Evolutionary conservation across 345 rosid genomes (phyloP), one percentile per base, ranked within the genome.

Genomic region (Sonneratia alba): DNA sequence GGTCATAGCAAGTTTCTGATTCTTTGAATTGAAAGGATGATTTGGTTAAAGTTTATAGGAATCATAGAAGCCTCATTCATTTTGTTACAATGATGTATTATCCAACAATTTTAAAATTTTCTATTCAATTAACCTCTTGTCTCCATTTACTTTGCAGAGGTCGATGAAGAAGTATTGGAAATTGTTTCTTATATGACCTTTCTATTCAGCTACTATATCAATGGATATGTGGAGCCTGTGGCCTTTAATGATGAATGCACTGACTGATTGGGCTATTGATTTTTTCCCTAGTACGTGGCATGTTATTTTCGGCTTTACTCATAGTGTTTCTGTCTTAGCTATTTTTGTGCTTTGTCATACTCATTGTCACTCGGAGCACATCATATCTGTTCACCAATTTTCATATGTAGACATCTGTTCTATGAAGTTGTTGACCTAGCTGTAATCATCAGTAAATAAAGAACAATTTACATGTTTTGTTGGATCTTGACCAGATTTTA

Each of bases 121-220:
- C 27, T 56, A 38, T 42, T 19, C 3, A 37, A n/a, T 70, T 55
- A 37, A 70, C n/a, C n/a, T 70, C n/a, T 56, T n/a, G 36, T 64
- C 36, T 64, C 38, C 55, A 57, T 75, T 68, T 76, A 22, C 61
- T 77, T 34, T 76, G 78, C 90, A 96, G 99, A 96, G 90, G 99
- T 96, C 68, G 92, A 88, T 82, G 99, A 96, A 86, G 99, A 96
- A 86, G 94, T 92, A 71, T 78, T 92, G 91, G 99, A 96, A n/a
- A n/a, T n/a, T n/a, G n/a, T n/a, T n/a, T n/a, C n/a, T n/a, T n/a
- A n/a, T n/a, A n/a, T n/a, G n/a, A n/a, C n/a, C n/a, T n/a, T n/a
- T n/a, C n/a, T n/a, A n/a, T n/a, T n/a, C n/a, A n/a, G n/a, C n/a
- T n/a, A n/a, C n/a, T n/a, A n/a, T n/a, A n/a, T n/a, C n/a, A n/a